Conservation (phyloP, 345 rosid genomes). For the Erucastrum elatum region DNA sequence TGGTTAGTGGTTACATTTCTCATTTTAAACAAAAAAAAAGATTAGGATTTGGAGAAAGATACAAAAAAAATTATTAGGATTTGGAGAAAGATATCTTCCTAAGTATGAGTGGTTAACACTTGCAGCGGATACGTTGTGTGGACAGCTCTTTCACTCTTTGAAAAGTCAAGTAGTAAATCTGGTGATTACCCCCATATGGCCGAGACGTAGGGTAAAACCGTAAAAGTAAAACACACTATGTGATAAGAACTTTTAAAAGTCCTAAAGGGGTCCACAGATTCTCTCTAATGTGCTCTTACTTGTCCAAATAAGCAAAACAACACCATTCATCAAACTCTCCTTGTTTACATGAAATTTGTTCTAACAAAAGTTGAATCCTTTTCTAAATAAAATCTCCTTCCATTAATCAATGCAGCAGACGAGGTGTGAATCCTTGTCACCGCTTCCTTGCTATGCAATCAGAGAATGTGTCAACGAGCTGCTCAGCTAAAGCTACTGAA, state of each 20-base stretch:
- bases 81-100: too few species aligned
- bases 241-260: background rate
- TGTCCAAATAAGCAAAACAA: background rate
- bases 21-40: too few species aligned
- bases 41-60: too few species aligned
- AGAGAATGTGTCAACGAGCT: conserved; percentile 69
- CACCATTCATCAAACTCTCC: background rate
- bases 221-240: background rate
- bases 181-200: too few species aligned
- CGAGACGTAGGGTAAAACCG: too few species aligned
- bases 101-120: too few species aligned
- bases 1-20: too few species aligned
- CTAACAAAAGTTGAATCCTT: background rate
- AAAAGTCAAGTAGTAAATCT: too few species aligned
- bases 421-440: background rate
- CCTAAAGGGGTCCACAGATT: background rate
- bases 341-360: background rate
- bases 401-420: background rate
- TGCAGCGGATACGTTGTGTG: too few species aligned
- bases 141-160: too few species aligned
- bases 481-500: conserved; percentile 72
- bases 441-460: background rate
- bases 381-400: background rate
- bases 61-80: too few species aligned
- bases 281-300: background rate